Evolutionary conservation across 805 yeast genomes (phyloP).

Genomic region (Candida tallmaniae): DNA sequence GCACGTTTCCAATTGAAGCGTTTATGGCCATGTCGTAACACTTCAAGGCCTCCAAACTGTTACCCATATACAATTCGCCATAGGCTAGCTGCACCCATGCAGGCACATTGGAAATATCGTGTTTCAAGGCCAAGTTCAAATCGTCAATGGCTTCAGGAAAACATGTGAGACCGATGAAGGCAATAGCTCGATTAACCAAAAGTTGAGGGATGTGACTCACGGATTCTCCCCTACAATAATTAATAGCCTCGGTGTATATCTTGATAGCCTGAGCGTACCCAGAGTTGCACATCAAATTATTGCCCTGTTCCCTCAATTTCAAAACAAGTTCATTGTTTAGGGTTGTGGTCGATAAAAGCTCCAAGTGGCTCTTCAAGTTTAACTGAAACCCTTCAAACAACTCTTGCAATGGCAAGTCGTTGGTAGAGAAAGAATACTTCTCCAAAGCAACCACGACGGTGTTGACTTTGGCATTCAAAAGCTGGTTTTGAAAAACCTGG

Average conservation of each 20-base stretch:
- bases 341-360: conserved; percentile 1
- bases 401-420: conserved; percentile 6
- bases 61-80: conserved; percentile 39
- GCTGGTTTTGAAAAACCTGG: conserved; percentile 5
- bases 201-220: conserved; percentile 25
- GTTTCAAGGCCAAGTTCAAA: conserved; percentile 26
- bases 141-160: conserved; percentile 36
- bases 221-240: conserved; percentile 14
- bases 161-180: conserved; percentile 38
- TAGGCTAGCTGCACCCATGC: conserved; percentile 44
- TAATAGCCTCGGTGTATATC: conserved; percentile 34
- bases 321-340: not conserved
- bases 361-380: conserved; percentile 8
- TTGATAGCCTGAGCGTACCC: conserved; percentile 38
- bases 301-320: conserved; percentile 35
- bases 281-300: conserved; percentile 32
- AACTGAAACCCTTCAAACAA: conserved; percentile 10
- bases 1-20: conserved; percentile 25
- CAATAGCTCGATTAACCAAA: conserved; percentile 36
- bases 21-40: conserved; percentile 31
- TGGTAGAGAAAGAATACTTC: conserved; percentile 1
- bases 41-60: conserved; percentile 26
- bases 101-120: conserved; percentile 32
- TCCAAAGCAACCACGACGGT: conserved; percentile 10
- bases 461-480: conserved; percentile 9